Evolutionary conservation across 2,329 filamentous ascomycete genomes (phyloP), one percentile per base, ranked within the genome.

Genomic region (Parascedosporium putredinis): DNA sequence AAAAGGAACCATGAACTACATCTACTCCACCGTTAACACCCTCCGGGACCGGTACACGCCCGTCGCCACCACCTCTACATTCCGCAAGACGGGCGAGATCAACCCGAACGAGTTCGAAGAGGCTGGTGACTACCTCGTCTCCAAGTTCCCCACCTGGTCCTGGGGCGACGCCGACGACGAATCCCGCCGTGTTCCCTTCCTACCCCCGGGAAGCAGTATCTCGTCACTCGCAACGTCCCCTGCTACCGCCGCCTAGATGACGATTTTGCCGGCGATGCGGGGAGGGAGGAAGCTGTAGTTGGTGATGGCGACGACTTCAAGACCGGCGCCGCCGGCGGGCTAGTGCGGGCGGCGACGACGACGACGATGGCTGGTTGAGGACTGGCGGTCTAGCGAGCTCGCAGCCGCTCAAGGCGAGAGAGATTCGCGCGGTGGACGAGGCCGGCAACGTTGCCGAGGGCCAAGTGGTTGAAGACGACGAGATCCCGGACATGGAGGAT

Each of bases 61-160:
- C 36, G 84, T 95, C 60, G 83, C 81, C 52, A 84, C 95, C 66
- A 94, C 82, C 48, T 97, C 91, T 3, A 97, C 88, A 56, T 98
- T 98, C 70, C 87, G 91, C 59, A 78, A 81, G 60, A 95, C 90
- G 4, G 93, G 93, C 56, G 87, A 97, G 71, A 93, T 98, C 68
- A 97, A 91, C 0, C 91, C 91, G 16, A 91, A 96, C 62, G 93
- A 98, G 75, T 98, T 98, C 67, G 76, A 96, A 47, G 84, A 86
- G 3, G 93, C 93, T 3, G 93, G 93, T 59, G 93, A 98, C 72
- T 98, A 97, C 66, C 82, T 98, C 33, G 90, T 95, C 62, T 95
- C 94, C 81, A 97, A 96, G 73, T 98, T 98, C 70, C 93, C 91
- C 7, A 95, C 91, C 52, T 98, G 93, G 93, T 86, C 88, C 46